These are phyloP conservation scores for Rosa chinensis DNA, from an alignment of 306 rosid genomes.

Conservation along the genomic window DNA sequence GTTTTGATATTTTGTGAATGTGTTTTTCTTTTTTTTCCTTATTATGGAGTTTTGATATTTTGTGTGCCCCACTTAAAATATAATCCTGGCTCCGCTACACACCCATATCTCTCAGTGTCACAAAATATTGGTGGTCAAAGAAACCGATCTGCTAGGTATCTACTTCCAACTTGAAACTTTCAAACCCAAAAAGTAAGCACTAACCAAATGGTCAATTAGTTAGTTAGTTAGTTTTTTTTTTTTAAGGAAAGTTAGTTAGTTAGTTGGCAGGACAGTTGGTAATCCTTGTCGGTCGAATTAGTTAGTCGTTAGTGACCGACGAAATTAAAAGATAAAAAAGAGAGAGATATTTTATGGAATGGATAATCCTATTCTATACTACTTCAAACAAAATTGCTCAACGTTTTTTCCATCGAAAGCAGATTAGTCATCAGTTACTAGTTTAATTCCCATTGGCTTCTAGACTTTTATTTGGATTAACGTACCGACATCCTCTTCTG, in stretches of 20 bases:
- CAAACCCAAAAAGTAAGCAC: neutral
- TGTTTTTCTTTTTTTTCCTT: too few relatives aligned
- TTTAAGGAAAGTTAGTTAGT: too few relatives aligned
- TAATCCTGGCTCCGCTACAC: too few relatives aligned
- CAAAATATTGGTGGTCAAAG: neutral
- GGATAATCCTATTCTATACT: slow-evolving; percentile 8
- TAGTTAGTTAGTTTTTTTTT: neutral
- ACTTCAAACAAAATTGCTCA: neutral
- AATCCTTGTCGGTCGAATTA: neutral
- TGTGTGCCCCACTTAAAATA: too few relatives aligned
- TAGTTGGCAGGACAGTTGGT: neutral
- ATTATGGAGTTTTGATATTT: too few relatives aligned
- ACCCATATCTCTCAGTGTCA: too few relatives aligned
- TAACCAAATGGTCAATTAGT: neutral
- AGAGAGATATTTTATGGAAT: neutral
- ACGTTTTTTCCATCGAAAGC: neutral
- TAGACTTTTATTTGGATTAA: neutral
- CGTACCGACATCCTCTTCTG: neutral
- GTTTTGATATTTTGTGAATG: too few relatives aligned
- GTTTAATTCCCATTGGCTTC: neutral
- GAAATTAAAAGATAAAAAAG: neutral
- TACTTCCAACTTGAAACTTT: neutral
- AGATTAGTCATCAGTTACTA: neutral
- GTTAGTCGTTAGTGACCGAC: neutral
- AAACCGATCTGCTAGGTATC: neutral